phyloP scores from a whole-genome alignment of 495 filamentous ascomycete species.

The Penicillium diatomitis region DNA sequence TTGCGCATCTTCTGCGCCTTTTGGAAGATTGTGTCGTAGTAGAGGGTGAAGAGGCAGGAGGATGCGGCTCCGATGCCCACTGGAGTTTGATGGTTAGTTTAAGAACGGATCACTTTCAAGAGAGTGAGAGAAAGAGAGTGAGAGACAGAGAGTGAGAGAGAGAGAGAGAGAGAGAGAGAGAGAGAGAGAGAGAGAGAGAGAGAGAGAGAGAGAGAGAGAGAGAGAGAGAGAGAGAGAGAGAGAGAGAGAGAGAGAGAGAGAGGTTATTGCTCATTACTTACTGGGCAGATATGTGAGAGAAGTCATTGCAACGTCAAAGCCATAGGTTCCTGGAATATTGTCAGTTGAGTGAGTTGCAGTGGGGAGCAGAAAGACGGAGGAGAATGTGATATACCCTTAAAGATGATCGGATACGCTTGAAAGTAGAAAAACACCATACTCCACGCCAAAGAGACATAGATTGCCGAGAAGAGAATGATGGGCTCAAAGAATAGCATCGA shows the following conservation, averaged over 20 bases:
- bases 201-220: not conserved
- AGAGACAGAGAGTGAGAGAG: no score
- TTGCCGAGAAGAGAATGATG: conserved; percentile 55
- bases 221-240: not conserved
- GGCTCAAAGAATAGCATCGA: conserved; percentile 45
- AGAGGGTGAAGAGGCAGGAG: conserved; percentile 34
- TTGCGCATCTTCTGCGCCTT: conserved; percentile 27
- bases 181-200: not conserved
- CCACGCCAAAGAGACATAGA: conserved; percentile 62
- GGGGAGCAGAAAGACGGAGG: no score
- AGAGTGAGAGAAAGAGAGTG: not conserved
- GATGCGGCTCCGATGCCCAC: conserved; percentile 29
- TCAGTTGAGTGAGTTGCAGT: no score
- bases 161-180: not conserved
- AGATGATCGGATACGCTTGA: conserved; percentile 58
- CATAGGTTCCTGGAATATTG: conserved; percentile 17
- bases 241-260: not conserved
- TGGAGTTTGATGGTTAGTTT: not conserved
- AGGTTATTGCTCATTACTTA: conserved; percentile 6
- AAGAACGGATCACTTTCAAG: conserved; percentile 4
- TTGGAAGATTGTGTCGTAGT: conserved; percentile 46
- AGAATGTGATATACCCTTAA: conserved; percentile 24
- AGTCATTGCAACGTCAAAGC: conserved; percentile 27
- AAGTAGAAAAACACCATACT: conserved; percentile 69
- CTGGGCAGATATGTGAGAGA: conserved; percentile 36